Evolutionary conservation across 768 basidiomycete species (phyloP).

Genomic region (Dioszegia crocea): DNA sequence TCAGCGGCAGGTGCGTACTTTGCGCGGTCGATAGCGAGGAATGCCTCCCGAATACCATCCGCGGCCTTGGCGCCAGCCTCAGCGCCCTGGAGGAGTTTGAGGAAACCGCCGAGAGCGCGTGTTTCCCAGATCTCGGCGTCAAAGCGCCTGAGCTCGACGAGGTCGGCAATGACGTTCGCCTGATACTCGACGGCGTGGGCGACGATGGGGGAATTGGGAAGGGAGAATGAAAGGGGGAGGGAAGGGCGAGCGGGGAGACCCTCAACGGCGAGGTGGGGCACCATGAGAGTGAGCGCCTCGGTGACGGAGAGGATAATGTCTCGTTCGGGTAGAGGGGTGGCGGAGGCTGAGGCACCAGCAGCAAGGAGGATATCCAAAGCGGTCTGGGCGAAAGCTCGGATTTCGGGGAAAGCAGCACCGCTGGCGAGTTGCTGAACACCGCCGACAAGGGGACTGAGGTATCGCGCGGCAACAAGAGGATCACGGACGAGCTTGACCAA

Average conservation of each 20-base stretch:
- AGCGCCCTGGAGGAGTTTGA: slow-evolving; percentile 61
- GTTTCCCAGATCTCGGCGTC: slow-evolving; percentile 48
- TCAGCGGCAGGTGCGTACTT: slow-evolving; percentile 56
- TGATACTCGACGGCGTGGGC: slow-evolving; percentile 65
- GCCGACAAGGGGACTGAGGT: slow-evolving; percentile 79
- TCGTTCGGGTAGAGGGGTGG: slow-evolving; percentile 65
- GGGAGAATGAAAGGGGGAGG: slow-evolving; percentile 56
- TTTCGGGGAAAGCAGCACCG: slow-evolving; percentile 93
- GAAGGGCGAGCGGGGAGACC: slow-evolving; percentile 51
- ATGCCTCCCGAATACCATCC: slow-evolving; percentile 62
- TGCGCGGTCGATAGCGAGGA: slow-evolving; percentile 70
- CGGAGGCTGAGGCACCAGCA: slow-evolving; percentile 74
- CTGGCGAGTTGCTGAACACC: slow-evolving; percentile 86
- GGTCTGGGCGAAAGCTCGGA: slow-evolving; percentile 84
- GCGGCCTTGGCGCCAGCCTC: slow-evolving; percentile 45
- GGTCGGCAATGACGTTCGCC: slow-evolving; percentile 70
- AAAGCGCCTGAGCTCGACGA: slow-evolving; percentile 56
- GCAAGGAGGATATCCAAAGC: slow-evolving; percentile 74
- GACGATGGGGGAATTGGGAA: slow-evolving; percentile 58
- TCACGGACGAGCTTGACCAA: slow-evolving; percentile 95
- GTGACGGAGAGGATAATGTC: slow-evolving; percentile 65
- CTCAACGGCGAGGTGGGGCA: slow-evolving; percentile 59
- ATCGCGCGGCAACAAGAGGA: slow-evolving; percentile 78
- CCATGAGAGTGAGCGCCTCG: slow-evolving; percentile 58
- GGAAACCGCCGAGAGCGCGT: slow-evolving; percentile 67